phyloP scores from a whole-genome alignment of 2,329 filamentous ascomycete species.

The Parascedosporium putredinis region DNA sequence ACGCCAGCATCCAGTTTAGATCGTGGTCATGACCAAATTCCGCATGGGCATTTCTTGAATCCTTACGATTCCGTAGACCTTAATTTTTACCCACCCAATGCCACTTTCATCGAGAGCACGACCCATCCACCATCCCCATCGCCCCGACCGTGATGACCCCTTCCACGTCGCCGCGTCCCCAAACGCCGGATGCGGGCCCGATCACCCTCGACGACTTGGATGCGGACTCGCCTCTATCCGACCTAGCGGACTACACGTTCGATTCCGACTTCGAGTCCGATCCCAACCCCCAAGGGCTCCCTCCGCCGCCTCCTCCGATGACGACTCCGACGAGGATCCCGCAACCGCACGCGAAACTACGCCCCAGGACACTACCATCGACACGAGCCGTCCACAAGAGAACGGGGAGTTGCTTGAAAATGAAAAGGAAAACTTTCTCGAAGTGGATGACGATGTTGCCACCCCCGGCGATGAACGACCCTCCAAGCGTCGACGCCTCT shows the following conservation, averaged over 20 bases:
- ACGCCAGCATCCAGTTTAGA: constrained; percentile 19
- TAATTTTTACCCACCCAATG: constrained; percentile 48
- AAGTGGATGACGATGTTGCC: constrained; percentile 17
- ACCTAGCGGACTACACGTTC: constrained; percentile 7
- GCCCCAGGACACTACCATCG: neutral
- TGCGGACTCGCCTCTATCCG: constrained; percentile 7
- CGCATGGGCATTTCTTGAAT: constrained; percentile 32
- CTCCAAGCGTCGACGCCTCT: constrained; percentile 55
- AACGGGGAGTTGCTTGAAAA: constrained; percentile 13
- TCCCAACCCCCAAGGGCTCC: constrained; percentile 9
- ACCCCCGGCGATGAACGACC: constrained; percentile 34
- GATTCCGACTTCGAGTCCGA: constrained; percentile 13
- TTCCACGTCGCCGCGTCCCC: constrained; percentile 42
- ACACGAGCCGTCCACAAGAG: neutral
- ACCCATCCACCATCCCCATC: constrained; percentile 32
- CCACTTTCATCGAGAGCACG: constrained; percentile 44
- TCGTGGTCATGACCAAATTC: constrained; percentile 46
- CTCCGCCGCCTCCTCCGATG: constrained; percentile 12
- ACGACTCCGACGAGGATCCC: constrained; percentile 12
- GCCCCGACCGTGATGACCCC: constrained; percentile 45
- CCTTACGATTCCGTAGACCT: constrained; percentile 41
- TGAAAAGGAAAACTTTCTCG: constrained; percentile 7
- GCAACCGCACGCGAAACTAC: neutral
- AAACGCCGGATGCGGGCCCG: constrained; percentile 26
- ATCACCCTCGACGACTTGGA: constrained; percentile 15